phyloP scores from a whole-genome alignment of 768 basidiomycete species.

The Phanerochaete carnosa region DNA sequence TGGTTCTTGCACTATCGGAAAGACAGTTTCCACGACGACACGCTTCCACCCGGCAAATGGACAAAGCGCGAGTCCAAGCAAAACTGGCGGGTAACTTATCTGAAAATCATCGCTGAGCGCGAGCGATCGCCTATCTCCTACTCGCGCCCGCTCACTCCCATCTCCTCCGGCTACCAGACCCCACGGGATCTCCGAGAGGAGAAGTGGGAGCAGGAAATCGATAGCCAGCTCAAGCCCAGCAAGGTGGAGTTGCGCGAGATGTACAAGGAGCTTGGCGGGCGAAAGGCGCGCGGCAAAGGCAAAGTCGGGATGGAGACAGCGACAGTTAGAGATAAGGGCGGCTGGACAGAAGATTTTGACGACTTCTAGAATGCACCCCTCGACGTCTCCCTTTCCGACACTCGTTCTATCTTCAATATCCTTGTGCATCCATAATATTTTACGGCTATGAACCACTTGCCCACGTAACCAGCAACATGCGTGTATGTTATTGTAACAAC shows the following conservation, averaged over 20 bases:
- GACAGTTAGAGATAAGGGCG: conserved; percentile 72
- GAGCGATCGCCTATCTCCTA: conserved; percentile 36
- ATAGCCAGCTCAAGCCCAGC: conserved; percentile 50
- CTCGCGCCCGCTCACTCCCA: conserved; percentile 48
- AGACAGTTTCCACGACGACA: conserved; percentile 81
- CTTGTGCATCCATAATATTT: not conserved
- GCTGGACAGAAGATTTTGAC: conserved; percentile 49
- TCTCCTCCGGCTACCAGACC: conserved; percentile 63
- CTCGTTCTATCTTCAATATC: too few species aligned
- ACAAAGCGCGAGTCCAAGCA: conserved; percentile 92
- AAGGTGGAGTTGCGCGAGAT: conserved; percentile 87
- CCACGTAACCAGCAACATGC: too few species aligned
- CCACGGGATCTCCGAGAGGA: conserved; percentile 79
- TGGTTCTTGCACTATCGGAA: conserved; percentile 94
- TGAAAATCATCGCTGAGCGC: conserved; percentile 38
- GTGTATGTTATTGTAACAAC: too few species aligned
- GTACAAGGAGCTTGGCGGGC: conserved; percentile 87
- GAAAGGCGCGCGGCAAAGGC: conserved; percentile 72
- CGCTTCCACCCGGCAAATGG: conserved; percentile 82
- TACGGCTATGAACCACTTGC: too few species aligned
- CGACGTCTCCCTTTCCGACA: not conserved
- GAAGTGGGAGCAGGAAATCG: conserved; percentile 60
- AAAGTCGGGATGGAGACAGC: conserved; percentile 57
- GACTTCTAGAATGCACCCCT: not conserved
- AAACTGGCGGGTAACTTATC: conserved; percentile 66